phyloP scores from a whole-genome alignment of 2,329 filamentous ascomycete species.

The Endoconidiophora polonica region DNA sequence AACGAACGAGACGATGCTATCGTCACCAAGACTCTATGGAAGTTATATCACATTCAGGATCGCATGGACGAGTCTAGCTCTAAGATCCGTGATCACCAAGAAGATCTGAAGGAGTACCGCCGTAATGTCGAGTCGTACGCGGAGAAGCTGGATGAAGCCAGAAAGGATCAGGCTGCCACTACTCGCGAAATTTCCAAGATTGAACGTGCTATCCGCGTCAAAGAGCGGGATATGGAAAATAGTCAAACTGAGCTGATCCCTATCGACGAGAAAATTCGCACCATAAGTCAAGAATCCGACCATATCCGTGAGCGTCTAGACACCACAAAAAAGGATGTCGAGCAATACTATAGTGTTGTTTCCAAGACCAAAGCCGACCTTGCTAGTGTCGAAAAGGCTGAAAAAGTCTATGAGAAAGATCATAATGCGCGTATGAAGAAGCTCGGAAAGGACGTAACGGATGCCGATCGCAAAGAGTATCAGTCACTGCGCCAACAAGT shows the following conservation, averaged over 20 bases:
- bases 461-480: constrained; percentile 78
- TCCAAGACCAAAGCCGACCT: constrained; percentile 68
- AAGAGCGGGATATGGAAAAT: constrained; percentile 76
- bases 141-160: constrained; percentile 60
- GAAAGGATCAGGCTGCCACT: constrained; percentile 65
- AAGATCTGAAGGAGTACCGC: constrained; percentile 82
- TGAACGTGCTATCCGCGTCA: constrained; percentile 71
- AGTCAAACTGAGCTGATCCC: constrained; percentile 74
- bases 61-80: constrained; percentile 82
- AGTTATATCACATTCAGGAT: constrained; percentile 85
- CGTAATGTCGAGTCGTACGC: constrained; percentile 79
- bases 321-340: constrained; percentile 58
- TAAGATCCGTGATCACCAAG: constrained; percentile 83
- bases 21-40: constrained; percentile 89
- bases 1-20: constrained; percentile 83
- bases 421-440: constrained; percentile 73
- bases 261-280: constrained; percentile 77
- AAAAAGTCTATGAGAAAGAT: constrained; percentile 73
- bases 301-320: constrained; percentile 51
- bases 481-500: constrained; percentile 71
- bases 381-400: constrained; percentile 71
- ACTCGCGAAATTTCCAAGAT: constrained; percentile 60
- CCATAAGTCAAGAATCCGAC: constrained; percentile 55
- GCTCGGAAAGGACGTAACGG: constrained; percentile 71
- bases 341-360: constrained; percentile 50